These are phyloP conservation scores for Eucalyptus dawsonii DNA, from an alignment of 345 rosid species.

Conservation along the genomic window DNA sequence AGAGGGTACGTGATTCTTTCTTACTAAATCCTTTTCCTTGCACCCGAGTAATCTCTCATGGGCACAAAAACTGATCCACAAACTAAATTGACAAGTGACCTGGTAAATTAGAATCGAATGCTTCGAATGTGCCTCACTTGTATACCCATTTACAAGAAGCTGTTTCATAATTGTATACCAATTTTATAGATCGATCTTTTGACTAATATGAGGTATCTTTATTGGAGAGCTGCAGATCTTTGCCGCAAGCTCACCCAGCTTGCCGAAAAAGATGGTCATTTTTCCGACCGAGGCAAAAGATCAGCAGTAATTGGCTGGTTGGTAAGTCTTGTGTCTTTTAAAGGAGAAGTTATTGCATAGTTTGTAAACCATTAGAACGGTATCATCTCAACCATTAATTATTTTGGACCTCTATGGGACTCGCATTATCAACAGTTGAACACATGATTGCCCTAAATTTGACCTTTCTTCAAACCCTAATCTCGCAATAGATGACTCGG, in stretches of 20 bases:
- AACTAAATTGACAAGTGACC: background rate
- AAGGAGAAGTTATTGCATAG: background rate
- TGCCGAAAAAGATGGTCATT: constrained; percentile 17
- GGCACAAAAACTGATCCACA: background rate
- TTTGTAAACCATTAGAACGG: background rate
- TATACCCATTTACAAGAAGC: background rate
- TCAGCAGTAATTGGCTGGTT: constrained; percentile 44
- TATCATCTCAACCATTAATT: background rate
- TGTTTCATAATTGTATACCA: background rate
- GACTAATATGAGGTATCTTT: background rate
- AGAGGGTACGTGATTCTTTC: constrained; percentile 12
- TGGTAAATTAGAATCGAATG: background rate
- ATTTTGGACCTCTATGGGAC: background rate
- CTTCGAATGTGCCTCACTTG: background rate
- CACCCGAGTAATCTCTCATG: background rate
- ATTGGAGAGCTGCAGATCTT: background rate
- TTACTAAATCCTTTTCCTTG: background rate
- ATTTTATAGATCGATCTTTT: background rate
- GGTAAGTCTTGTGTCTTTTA: constrained; percentile 22
- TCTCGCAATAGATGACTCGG: too few relatives aligned
- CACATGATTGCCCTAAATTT: background rate
- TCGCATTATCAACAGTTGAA: background rate
- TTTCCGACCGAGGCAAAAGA: constrained; percentile 16
- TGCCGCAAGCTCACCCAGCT: constrained; percentile 35
- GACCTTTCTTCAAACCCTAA: background rate